Base-by-base conservation (phyloP, 768 basidiomycete genomes). In the Russula emetica region DNA sequence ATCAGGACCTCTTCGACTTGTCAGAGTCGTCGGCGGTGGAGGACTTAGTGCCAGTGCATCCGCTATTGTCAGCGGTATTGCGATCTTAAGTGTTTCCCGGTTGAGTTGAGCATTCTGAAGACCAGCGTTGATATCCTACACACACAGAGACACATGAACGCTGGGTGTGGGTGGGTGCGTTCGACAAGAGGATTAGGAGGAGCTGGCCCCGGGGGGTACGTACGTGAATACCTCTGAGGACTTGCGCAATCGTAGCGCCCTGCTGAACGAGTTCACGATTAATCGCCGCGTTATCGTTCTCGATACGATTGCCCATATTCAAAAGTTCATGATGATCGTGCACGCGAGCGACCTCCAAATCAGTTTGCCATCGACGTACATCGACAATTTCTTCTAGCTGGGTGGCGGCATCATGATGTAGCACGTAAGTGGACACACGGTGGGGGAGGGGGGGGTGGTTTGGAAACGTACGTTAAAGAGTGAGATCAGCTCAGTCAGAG, bases 361-460 rank as follows among this genome's bases (percentile, higher is more conserved):
- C 61, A 14, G 24, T 32, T 24, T 66, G 67, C 67, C 67, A 56
- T 44, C 57, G 52, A n/a, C 54, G 59, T 14, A 66, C 42, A 24
- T 68, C 67, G 26, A 66, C 57, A 1, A 51, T 47, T 26, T 60
- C 61, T 55, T 68, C 67, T 2, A 68, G 58, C 67, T 68, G 50
- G n/a, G n/a, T n/a, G n/a, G n/a, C n/a, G n/a, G n/a, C n/a, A n/a
- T n/a, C n/a, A n/a, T n/a, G n/a, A n/a, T n/a, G n/a, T n/a, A n/a
- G n/a, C n/a, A n/a, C n/a, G n/a, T n/a, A n/a, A n/a, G n/a, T n/a
- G n/a, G n/a, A n/a, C n/a, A n/a, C n/a, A n/a, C n/a, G n/a, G n/a
- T n/a, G n/a, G n/a, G n/a, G n/a, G n/a, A n/a, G 30, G 30, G 30
- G 1, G 28, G 32, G 32, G 30, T 7, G 3, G n/a, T n/a, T 32